Percentiles rank a stretch among this genome's conserved stretches.
Evolutionary conservation across 345 rosid genomes (phyloP).

Genomic region (Cardamine chenopodiifolia): DNA sequence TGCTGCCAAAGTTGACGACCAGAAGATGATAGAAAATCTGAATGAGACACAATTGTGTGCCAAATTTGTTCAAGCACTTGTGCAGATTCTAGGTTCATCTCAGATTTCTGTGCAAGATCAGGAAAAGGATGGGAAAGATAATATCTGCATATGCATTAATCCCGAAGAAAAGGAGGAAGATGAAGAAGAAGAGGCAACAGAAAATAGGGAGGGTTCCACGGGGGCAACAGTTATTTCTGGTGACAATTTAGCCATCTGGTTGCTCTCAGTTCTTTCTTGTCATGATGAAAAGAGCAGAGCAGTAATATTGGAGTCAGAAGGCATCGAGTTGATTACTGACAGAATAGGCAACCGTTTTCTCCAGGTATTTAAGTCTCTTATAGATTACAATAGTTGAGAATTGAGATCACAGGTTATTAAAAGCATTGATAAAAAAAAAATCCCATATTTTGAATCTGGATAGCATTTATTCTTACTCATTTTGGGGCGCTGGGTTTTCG

Average conservation of each 20-base stretch:
- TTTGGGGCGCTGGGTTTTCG: slow-evolving; percentile 20
- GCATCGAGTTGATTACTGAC: slow-evolving; percentile 82
- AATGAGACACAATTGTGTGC: slow-evolving; percentile 68
- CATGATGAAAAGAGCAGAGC: slow-evolving; percentile 77
- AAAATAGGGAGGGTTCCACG: slow-evolving; percentile 50
- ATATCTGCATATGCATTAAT: slow-evolving; percentile 65
- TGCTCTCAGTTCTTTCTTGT: slow-evolving; percentile 91
- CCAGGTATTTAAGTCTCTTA: slow-evolving; percentile 62
- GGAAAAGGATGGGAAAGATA: slow-evolving; percentile 53
- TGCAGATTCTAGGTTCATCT: slow-evolving; percentile 58
- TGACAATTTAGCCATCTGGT: slow-evolving; percentile 80
- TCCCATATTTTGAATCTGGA: slow-evolving; percentile 5
- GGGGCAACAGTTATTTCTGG: slow-evolving; percentile 68
- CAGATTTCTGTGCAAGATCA: slow-evolving; percentile 56
- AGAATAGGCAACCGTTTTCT: slow-evolving; percentile 64
- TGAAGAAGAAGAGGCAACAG: slow-evolving; percentile 54
- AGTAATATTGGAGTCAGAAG: slow-evolving; percentile 90
- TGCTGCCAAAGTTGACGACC: slow-evolving; percentile 87
- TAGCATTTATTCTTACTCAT: slow-evolving; percentile 9
- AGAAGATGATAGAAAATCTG: slow-evolving; percentile 82
- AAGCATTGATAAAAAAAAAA: background rate
- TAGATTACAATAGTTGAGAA: background rate
- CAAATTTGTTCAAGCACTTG: slow-evolving; percentile 77
- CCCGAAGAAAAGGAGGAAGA: slow-evolving; percentile 43
- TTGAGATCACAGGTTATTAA: slow-evolving; percentile 11